A percentile compares a stretch with the other conserved stretches of the same genome.
Conservation (phyloP, 2,329 filamentous ascomycete species). For the Ceratocystis albifundus region DNA sequence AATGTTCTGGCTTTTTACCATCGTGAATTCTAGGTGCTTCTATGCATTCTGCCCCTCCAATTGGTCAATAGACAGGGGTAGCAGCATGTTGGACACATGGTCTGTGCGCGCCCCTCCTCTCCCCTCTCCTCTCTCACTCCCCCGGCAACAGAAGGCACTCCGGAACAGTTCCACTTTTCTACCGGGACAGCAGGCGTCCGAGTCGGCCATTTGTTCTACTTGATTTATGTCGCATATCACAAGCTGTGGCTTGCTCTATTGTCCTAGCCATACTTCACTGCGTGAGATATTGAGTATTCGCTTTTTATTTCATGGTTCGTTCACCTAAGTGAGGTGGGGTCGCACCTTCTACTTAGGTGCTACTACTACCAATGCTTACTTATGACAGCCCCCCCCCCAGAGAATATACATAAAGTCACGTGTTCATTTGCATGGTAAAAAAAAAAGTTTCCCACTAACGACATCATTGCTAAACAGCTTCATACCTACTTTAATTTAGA, state of each 20-base stretch:
- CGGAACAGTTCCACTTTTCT: constrained; percentile 16
- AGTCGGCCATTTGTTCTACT: not conserved
- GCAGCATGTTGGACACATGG: constrained; percentile 14
- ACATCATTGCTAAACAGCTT: constrained; percentile 19
- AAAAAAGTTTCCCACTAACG: constrained; percentile 22
- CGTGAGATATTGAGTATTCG: too few relatives aligned
- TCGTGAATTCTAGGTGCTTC: constrained; percentile 24
- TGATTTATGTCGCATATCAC: not conserved
- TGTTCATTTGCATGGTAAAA: constrained; percentile 10
- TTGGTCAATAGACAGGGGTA: constrained; percentile 19
- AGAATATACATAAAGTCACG: constrained; percentile 15
- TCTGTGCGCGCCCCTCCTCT: constrained; percentile 9
- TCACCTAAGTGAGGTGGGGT: too few relatives aligned
- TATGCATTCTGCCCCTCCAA: constrained; percentile 18
- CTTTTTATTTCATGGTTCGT: too few relatives aligned
- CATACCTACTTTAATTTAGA: constrained; percentile 11
- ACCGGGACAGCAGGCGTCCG: not conserved
- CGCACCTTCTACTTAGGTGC: too few relatives aligned
- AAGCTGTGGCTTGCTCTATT: not conserved
- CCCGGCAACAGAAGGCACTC: constrained; percentile 7
- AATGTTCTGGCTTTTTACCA: constrained; percentile 6
- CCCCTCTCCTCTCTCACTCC: not conserved
- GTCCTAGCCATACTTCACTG: not conserved
- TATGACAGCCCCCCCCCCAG: too few relatives aligned
- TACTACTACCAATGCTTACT: too few relatives aligned